Evolutionary conservation across 306 rosid genomes (phyloP).

Genomic region (Inga laurina): DNA sequence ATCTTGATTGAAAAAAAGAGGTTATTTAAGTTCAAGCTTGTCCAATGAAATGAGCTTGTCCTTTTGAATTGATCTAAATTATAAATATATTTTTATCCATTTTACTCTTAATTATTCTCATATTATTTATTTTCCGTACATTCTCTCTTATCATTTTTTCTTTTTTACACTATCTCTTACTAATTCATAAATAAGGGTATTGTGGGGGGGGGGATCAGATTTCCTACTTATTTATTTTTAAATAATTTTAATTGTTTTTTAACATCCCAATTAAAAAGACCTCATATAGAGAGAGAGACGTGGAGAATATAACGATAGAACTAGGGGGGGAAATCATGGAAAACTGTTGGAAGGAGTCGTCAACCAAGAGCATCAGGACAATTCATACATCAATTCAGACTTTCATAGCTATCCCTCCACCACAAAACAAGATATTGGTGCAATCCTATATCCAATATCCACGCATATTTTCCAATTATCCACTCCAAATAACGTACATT

Average conservation of each 20-base stretch:
- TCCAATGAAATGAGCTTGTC: neutral
- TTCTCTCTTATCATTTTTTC: too few relatives aligned
- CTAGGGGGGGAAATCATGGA: neutral
- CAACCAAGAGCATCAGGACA: neutral
- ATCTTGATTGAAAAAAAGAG: neutral
- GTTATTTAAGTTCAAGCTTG: neutral
- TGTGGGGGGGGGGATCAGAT: neutral
- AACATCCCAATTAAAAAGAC: too few relatives aligned
- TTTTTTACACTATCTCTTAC: too few relatives aligned
- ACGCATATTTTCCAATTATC: conserved; percentile 35
- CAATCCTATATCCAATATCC: conserved; percentile 30
- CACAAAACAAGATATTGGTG: conserved; percentile 25
- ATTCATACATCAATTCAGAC: neutral
- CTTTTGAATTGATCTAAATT: too few relatives aligned
- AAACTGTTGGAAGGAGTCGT: neutral
- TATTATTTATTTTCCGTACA: too few relatives aligned
- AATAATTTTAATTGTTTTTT: too few relatives aligned
- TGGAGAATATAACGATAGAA: neutral
- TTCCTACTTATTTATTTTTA: too few relatives aligned
- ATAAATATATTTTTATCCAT: too few relatives aligned
- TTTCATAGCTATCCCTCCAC: conserved; percentile 20
- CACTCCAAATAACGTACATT: conserved; percentile 8
- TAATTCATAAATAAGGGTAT: too few relatives aligned
- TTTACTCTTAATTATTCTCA: too few relatives aligned
- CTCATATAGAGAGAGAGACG: too few relatives aligned